Percentiles rank a stretch among this genome's conserved stretches.
Conservation (phyloP, 805 yeast genomes). For the Myxozyma udenii region DNA sequence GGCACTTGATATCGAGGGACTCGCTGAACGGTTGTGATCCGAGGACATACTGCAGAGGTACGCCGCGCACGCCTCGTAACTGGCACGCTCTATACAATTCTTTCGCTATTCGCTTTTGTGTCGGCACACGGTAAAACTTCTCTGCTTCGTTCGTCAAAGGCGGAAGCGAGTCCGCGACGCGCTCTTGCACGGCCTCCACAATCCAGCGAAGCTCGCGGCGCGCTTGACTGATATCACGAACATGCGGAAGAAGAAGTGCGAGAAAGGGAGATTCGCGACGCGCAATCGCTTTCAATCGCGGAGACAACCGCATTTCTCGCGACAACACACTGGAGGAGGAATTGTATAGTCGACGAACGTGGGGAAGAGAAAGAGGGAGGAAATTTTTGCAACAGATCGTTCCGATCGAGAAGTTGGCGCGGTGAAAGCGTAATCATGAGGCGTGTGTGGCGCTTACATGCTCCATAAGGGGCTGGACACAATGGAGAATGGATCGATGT, state of each 20-base stretch:
- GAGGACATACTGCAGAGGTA: slow-evolving; percentile 81
- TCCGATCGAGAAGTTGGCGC: no score
- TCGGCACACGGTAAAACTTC: not conserved
- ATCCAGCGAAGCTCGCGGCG: slow-evolving; percentile 65
- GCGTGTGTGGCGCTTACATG: no score
- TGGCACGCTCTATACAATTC: slow-evolving; percentile 39
- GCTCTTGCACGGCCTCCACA: slow-evolving; percentile 46
- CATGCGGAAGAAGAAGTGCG: slow-evolving; percentile 30
- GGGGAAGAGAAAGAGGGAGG: not conserved
- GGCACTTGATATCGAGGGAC: slow-evolving; percentile 54
- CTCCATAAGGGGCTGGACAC: no score
- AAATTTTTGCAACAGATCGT: no score
- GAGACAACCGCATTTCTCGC: slow-evolving; percentile 28
- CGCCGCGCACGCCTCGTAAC: slow-evolving; percentile 58
- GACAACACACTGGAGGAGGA: not conserved
- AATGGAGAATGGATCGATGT: no score
- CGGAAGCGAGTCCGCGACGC: not conserved
- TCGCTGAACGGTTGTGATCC: slow-evolving; percentile 84
- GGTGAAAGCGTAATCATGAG: no score
- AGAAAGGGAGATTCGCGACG: slow-evolving; percentile 25
- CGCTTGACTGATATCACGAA: slow-evolving; percentile 42
- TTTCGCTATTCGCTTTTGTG: not conserved
- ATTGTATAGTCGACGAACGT: not conserved
- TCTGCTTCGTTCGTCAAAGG: not conserved
- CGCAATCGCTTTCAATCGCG: slow-evolving; percentile 20